Evolutionary conservation across 164 flowering plant genomes (phyloP), one percentile per base, ranked within the genome.

Genomic region (Paratinospora sagittata): DNA sequence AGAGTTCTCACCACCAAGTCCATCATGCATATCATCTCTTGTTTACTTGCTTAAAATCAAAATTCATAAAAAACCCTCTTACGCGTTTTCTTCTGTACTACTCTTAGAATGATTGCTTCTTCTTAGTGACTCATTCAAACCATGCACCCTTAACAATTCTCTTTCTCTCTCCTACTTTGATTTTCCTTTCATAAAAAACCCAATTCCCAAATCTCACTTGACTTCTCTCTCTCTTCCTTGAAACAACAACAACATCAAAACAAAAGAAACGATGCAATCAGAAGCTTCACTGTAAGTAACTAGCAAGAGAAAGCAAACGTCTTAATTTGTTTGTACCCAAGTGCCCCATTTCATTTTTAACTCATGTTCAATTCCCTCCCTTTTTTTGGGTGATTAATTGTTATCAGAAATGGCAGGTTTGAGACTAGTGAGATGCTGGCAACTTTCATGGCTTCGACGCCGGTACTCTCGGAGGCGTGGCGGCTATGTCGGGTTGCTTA

Each of bases 341-440:
- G 63, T 12, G n/a, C 3, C 12, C 6, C 33, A 63, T 3, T 36
- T 8, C 39, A 36, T 36, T 36, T 49, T n/a, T n/a, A 30, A 30
- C 58, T 17, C 5, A 5, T 17, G 3, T n/a, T 17, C 58, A 52
- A 52, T 55, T 55, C 19, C 10, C 61, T 30, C 34, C 34, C 24
- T 70, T 23, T 27, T 27, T 26, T 41, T 6, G 27, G 30, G 3
- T 8, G 26, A 23, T 21, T 66, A n/a, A 23, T 3, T 41, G 16
- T 6, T n/a, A 66, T 66, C 2, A 17, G 8, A 19, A 10, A 52
- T 62, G 39, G 30, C 87, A 85, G 90, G 70, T 91, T 89, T 64
- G 97, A 91, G 85, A 85, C 80, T 2, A 88, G 90, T 62, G 92
- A 91, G 77, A 81, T 81, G 82, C 70, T 85, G 66, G 94, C 87